phyloP scores from a whole-genome alignment of 2,329 filamentous ascomycete species.

The Exutisphaerella laricina region DNA sequence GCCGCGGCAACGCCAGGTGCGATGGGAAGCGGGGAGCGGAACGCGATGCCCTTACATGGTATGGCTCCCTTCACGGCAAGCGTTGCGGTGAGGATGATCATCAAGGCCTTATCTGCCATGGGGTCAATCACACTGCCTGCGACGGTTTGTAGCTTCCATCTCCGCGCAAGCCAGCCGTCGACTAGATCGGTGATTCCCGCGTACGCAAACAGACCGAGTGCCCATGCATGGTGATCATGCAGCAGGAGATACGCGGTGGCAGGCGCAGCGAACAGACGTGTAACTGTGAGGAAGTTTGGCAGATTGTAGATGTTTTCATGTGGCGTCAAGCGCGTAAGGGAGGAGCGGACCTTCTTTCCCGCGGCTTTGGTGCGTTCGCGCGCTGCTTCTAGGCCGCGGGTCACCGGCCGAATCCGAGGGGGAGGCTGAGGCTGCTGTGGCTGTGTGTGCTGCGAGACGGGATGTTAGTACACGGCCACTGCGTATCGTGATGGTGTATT shows the following conservation, averaged over 20 bases:
- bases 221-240: slow-evolving; percentile 70
- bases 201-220: slow-evolving; percentile 82
- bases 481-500: background rate
- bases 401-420: slow-evolving; percentile 19
- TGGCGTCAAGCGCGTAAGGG: slow-evolving; percentile 32
- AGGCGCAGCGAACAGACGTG: slow-evolving; percentile 76
- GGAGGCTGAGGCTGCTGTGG: too few species aligned
- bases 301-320: slow-evolving; percentile 95
- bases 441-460: slow-evolving; percentile 6
- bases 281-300: slow-evolving; percentile 89
- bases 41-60: slow-evolving; percentile 54
- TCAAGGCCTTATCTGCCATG: slow-evolving; percentile 93
- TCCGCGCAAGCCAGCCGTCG: slow-evolving; percentile 88
- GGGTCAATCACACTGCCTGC: slow-evolving; percentile 93
- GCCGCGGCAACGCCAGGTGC: slow-evolving; percentile 9
- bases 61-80: slow-evolving; percentile 76
- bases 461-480: slow-evolving; percentile 1
- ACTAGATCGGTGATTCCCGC: slow-evolving; percentile 87
- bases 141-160: slow-evolving; percentile 83
- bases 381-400: slow-evolving; percentile 23
- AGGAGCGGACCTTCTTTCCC: slow-evolving; percentile 29
- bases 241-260: slow-evolving; percentile 84
- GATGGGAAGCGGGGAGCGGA: slow-evolving; percentile 8
- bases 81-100: slow-evolving; percentile 86
- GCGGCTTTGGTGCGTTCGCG: slow-evolving; percentile 29